Evolutionary conservation across 2,329 filamentous ascomycete genomes (phyloP).

Genomic region (Fusarium lyarnte): DNA sequence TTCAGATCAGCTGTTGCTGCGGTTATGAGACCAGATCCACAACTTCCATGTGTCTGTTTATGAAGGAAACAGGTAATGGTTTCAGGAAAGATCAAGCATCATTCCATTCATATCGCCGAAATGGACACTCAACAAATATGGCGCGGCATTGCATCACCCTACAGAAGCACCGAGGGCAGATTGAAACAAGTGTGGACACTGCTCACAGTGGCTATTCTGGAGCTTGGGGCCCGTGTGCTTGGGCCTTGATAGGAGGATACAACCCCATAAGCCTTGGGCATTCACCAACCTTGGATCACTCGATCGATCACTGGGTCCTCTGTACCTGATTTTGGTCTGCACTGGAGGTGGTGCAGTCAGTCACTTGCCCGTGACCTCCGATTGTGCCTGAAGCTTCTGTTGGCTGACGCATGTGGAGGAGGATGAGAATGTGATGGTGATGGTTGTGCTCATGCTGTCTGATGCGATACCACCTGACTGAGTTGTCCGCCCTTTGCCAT

Average conservation of each 20-base stretch:
- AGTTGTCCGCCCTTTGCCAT: slow-evolving; percentile 18
- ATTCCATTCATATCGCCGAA: slow-evolving; percentile 14
- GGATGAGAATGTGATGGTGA: slow-evolving; percentile 32
- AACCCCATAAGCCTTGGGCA: slow-evolving; percentile 38
- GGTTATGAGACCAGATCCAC: neutral
- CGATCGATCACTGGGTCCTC: slow-evolving; percentile 37
- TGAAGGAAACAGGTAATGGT: neutral
- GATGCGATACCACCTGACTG: slow-evolving; percentile 36
- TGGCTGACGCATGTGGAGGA: slow-evolving; percentile 20
- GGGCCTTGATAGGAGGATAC: slow-evolving; percentile 34
- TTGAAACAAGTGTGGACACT: slow-evolving; percentile 42
- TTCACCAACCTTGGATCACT: slow-evolving; percentile 38
- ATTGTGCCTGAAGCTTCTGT: slow-evolving; percentile 9
- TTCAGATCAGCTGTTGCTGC: neutral
- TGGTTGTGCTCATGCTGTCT: slow-evolving; percentile 34
- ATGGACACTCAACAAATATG: slow-evolving; percentile 19
- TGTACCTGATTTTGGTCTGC: slow-evolving; percentile 32
- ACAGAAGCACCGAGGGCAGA: slow-evolving; percentile 27
- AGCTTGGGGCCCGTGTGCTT: slow-evolving; percentile 26
- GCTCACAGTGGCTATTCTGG: slow-evolving; percentile 21
- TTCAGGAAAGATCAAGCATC: slow-evolving; percentile 19
- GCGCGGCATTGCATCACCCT: slow-evolving; percentile 33
- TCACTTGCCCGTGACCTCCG: slow-evolving; percentile 26
- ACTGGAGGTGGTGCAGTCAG: slow-evolving; percentile 20
- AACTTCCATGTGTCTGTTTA: neutral